A percentile compares a stretch with the other conserved stretches of the same genome.
Conservation (phyloP, 345 rosid genomes). For the Conringia planisiliqua region DNA sequence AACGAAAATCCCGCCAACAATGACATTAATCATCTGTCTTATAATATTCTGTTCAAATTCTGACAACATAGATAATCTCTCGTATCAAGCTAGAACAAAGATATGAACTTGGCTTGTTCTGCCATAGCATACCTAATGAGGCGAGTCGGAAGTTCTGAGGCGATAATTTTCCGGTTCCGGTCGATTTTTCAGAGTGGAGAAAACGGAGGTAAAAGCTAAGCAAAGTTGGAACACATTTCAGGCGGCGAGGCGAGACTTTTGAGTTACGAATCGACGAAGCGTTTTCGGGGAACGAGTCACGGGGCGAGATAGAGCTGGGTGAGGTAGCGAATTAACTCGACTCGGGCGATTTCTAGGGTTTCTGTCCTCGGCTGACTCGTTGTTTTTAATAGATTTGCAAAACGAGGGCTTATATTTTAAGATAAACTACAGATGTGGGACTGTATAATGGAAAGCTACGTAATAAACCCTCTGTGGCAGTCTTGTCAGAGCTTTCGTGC, state of each 20-base stretch:
- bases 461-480: neutral
- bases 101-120: conserved; percentile 8
- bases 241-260: neutral
- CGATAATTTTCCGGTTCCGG: neutral
- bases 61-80: neutral
- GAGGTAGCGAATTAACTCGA: conserved; percentile 28
- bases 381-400: neutral
- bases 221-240: neutral
- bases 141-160: neutral
- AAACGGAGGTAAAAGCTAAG: neutral
- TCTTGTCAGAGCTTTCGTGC: neutral
- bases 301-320: conserved; percentile 35
- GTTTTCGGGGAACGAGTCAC: conserved; percentile 31
- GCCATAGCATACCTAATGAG: conserved; percentile 19
- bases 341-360: conserved; percentile 42
- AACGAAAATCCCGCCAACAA: neutral
- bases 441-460: neutral
- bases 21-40: neutral
- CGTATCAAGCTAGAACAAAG: neutral
- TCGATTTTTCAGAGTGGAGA: neutral
- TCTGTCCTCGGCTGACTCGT: conserved; percentile 35
- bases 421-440: neutral
- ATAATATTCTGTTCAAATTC: neutral
- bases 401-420: neutral
- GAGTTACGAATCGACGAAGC: conserved; percentile 12